Evolutionary conservation across 2,329 filamentous ascomycete genomes (phyloP).

Genomic region (Aureobasidium sp.): DNA sequence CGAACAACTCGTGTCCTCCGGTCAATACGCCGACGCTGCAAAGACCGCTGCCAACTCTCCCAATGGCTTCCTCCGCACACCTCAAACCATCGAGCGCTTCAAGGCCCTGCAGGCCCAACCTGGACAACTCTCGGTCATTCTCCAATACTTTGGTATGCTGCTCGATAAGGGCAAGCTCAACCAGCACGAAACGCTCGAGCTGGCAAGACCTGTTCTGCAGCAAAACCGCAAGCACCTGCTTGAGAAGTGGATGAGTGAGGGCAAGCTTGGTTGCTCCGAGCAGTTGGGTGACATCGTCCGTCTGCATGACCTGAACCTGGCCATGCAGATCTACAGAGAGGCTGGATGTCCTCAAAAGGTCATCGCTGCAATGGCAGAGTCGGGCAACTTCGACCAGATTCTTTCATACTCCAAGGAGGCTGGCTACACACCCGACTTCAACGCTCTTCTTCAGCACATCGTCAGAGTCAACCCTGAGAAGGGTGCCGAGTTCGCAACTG

Average conservation of each 20-base stretch:
- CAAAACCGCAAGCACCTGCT: slow-evolving; percentile 93
- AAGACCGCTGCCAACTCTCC: slow-evolving; percentile 97
- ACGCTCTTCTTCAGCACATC: slow-evolving; percentile 83
- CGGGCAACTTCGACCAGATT: slow-evolving; percentile 94
- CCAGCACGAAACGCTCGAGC: slow-evolving; percentile 85
- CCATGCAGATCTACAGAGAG: slow-evolving; percentile 81
- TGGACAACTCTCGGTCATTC: slow-evolving; percentile 83
- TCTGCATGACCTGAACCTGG: slow-evolving; percentile 78
- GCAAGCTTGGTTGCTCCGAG: slow-evolving; percentile 93
- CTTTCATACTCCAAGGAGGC: slow-evolving; percentile 78
- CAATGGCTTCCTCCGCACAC: slow-evolving; percentile 85
- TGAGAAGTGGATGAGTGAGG: slow-evolving; percentile 96
- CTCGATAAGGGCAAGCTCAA: slow-evolving; percentile 92
- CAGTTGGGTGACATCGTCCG: slow-evolving; percentile 92
- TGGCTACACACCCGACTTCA: slow-evolving; percentile 93
- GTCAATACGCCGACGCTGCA: slow-evolving; percentile 79
- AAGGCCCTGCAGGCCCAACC: slow-evolving; percentile 74
- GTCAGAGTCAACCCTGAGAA: slow-evolving; percentile 87
- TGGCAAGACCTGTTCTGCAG: slow-evolving; percentile 82
- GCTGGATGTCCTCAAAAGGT: slow-evolving; percentile 90
- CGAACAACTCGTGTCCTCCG: slow-evolving; percentile 71
- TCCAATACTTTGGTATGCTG: slow-evolving; percentile 96
- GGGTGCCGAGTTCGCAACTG: slow-evolving; percentile 87
- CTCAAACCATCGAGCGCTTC: slow-evolving; percentile 92
- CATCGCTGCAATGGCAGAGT: slow-evolving; percentile 88